Evolutionary conservation across 1,284 basidiomycete genomes (phyloP), one percentile per base, ranked within the genome.

Genomic region (Ustilago curta): DNA sequence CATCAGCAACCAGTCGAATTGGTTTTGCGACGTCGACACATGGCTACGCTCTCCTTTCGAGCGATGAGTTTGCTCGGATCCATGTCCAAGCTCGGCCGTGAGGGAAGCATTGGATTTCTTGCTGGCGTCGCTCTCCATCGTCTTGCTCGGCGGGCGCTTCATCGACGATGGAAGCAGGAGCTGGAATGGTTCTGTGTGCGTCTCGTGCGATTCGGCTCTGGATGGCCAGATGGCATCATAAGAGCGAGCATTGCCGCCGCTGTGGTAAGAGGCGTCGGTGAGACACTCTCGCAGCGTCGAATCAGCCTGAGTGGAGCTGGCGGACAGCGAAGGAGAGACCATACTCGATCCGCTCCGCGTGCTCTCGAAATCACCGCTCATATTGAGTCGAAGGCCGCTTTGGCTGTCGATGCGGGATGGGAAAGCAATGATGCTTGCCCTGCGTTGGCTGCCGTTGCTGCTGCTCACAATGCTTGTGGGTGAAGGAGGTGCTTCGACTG

Each of bases 161-260:
- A 65, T 65, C 11, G 68, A 57, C 8, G 58, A 61, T 9, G 62
- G 62, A 42, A 70, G 62, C 58, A 70, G 27, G 16, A 76, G 59
- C 31, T 56, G 48, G 16, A 56, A n/a, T 1, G 23, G 58, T 8
- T 39, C 21, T 0, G 11, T 25, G 9, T n/a, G 21, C 18, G 23
- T 35, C 8, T 45, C 47, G 1, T 16, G 35, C n/a, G 55, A 18
- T 23, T 47, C 29, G n/a, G 40, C 50, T n/a, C 21, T 27, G 19
- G 31, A 8, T n/a, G 39, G n/a, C 31, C 60, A 56, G 27, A 12
- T 37, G 1, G 29, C 27, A 40, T 21, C 31, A 11, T 42, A 18
- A 25, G 45, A 44, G 23, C 53, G 39, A 25, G 11, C 4, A 9
- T 37, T 37, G 35, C 35, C 14, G 35, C 35, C 35, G 35, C 35